A percentile compares a stretch with the other conserved stretches of the same genome.
These are phyloP conservation scores for Hippophae tibetana DNA, from an alignment of 306 rosid species.

Conservation along the genomic window DNA sequence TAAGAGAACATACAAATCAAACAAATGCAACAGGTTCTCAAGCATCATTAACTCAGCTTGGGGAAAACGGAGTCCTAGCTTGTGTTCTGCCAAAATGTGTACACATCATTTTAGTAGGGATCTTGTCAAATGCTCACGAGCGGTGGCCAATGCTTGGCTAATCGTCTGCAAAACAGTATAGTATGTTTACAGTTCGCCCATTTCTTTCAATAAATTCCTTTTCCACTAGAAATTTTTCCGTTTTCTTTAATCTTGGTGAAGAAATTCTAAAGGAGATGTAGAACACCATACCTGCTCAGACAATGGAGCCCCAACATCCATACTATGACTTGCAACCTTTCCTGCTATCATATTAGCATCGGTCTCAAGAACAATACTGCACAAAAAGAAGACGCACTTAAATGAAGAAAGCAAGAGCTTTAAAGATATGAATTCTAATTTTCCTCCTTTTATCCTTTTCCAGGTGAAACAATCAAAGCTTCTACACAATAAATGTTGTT, in stretches of 20 bases:
- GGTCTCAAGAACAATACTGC: constrained; percentile 61
- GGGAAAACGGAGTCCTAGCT: too few species aligned
- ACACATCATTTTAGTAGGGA: constrained; percentile 41
- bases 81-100: too few species aligned
- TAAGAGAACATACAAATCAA: too few species aligned
- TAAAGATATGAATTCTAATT: background rate
- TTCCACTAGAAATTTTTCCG: background rate
- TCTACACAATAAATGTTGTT: too few species aligned
- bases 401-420: background rate
- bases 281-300: constrained; percentile 51
- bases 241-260: background rate
- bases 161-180: constrained; percentile 33
- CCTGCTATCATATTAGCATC: constrained; percentile 55
- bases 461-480: too few species aligned
- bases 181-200: background rate
- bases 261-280: constrained; percentile 1
- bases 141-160: constrained; percentile 62
- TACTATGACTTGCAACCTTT: constrained; percentile 52
- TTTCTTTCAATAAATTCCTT: background rate
- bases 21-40: too few species aligned
- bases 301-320: constrained; percentile 46
- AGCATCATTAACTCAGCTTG: too few species aligned
- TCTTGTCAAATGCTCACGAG: constrained; percentile 55
- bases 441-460: too few species aligned
- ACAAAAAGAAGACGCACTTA: background rate